Conservation (phyloP, 2,329 filamentous ascomycete genomes). For the Drechslerella dactyloides region DNA sequence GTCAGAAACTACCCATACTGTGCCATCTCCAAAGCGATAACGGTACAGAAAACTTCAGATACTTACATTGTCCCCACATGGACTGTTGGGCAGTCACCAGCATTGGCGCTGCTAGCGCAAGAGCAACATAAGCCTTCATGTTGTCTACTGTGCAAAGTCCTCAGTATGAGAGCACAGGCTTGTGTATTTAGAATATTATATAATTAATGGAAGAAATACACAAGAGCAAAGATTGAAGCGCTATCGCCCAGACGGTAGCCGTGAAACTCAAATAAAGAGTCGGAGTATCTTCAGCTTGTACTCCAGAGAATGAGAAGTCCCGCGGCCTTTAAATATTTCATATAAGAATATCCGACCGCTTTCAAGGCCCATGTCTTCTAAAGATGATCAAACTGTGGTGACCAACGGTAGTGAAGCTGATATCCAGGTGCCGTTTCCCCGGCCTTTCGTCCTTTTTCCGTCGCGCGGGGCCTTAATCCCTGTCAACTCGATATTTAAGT, state of each 20-base stretch:
- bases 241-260: constrained; percentile 19
- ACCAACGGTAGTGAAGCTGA: neutral
- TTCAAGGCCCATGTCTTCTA: constrained; percentile 16
- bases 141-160: neutral
- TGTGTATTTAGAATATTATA: neutral
- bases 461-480: neutral
- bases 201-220: neutral
- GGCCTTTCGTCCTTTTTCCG: constrained; percentile 8
- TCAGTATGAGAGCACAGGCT: neutral
- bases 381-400: constrained; percentile 23
- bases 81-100: constrained; percentile 45
- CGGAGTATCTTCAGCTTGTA: neutral
- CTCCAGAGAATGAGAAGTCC: no score
- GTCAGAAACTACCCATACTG: neutral
- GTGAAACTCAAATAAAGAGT: neutral
- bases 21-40: neutral
- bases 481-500: neutral
- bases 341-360: neutral
- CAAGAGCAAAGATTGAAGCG: constrained; percentile 2
- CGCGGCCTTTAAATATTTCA: constrained; percentile 47
- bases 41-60: constrained; percentile 1
- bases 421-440: constrained; percentile 36
- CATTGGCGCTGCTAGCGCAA: constrained; percentile 40
- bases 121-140: constrained; percentile 42
- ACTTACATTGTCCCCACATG: constrained; percentile 49